Percentiles rank a stretch among this genome's conserved stretches.
Evolutionary conservation across 179 eudicot genomes (phyloP).

Genomic region (Vitellaria paradoxa): DNA sequence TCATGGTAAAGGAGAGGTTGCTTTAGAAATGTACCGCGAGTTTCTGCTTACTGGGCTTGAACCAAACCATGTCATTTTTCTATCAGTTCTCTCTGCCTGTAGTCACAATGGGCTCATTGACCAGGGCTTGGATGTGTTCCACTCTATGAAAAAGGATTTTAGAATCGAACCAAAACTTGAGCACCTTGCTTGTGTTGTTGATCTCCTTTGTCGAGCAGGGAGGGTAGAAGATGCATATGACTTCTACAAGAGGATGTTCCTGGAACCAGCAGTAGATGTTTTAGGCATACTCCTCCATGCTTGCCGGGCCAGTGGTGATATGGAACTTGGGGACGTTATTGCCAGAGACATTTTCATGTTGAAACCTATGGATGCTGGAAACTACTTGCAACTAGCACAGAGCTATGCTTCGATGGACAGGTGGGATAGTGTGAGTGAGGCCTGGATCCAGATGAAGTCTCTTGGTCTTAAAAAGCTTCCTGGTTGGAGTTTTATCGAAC

Average conservation of each 20-base stretch:
- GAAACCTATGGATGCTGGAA: conserved; percentile 58
- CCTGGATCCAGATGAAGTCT: conserved; percentile 78
- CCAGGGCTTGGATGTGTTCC: conserved; percentile 58
- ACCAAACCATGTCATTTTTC: conserved; percentile 68
- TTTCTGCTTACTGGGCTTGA: conserved; percentile 45
- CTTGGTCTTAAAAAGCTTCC: conserved; percentile 77
- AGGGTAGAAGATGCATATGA: conserved; percentile 69
- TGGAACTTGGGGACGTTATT: conserved; percentile 53
- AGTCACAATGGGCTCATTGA: conserved; percentile 69
- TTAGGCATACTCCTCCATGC: conserved; percentile 91
- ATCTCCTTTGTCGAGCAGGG: conserved; percentile 83
- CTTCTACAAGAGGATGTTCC: conserved; percentile 49
- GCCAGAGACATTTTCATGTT: conserved; percentile 47
- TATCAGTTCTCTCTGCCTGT: conserved; percentile 69
- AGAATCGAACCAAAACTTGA: conserved; percentile 58
- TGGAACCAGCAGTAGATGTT: conserved; percentile 53
- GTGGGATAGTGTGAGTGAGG: conserved; percentile 78
- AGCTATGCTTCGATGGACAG: conserved; percentile 70
- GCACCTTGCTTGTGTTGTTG: conserved; percentile 80
- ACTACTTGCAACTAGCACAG: conserved; percentile 76
- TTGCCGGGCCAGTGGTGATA: conserved; percentile 55
- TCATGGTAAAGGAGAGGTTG: conserved; percentile 75
- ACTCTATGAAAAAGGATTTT: conserved; percentile 60
- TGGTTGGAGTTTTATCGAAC: conserved; percentile 81
- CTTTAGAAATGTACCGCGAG: conserved; percentile 51